Evolutionary conservation across 2,329 filamentous ascomycete species (phyloP), one percentile per base, ranked within the genome.

Genomic region (Venturiaceae sp.): DNA sequence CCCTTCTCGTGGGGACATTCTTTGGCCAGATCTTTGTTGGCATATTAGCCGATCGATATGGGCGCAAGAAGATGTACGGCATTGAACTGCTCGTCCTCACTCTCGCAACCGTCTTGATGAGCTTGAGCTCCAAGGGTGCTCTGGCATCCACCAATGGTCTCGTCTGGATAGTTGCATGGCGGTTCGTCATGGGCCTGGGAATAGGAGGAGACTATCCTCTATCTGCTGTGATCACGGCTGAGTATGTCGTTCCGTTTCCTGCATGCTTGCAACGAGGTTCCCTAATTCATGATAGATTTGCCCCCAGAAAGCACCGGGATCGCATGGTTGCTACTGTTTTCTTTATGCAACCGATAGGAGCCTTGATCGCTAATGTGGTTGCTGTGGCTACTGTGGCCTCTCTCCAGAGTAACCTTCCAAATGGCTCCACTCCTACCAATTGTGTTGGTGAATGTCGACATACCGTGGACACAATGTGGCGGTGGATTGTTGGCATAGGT

Each of bases 191-290:
- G 39, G 77, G 77, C 0, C 70, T 79, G 34, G 83, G 82, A 0
- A 83, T 86, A 16, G 58, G 83, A n/a, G 84, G 81, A 16, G 84
- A 87, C 68, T 87, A 87, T 66, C 85, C 85, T 1, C 72, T 88
- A 2, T 82, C 78, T 47, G 84, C 84, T 0, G 81, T 87, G 8
- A 88, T 88, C 34, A 85, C 83, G 0, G 80, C 84, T 0, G 85
- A 88, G 75, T 87, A 79, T 74, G 39, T 47, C 32, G n/a, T 53
- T 30, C n/a, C 36, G 44, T 47, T 41, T 30, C 23, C 32, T n/a
- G 32, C n/a, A 9, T 46, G 14, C 53, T 32, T 1, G 33, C 54
- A 26, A 54, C 23, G 14, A 53, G 58, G 36, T 50, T 77, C 74
- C 62, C 77, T 78, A 57, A 75, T 76, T 3, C 74, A 75, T 0